Base-by-base conservation (phyloP, 352 stramenopile species). In the Phytophthora cryptogea region DNA sequence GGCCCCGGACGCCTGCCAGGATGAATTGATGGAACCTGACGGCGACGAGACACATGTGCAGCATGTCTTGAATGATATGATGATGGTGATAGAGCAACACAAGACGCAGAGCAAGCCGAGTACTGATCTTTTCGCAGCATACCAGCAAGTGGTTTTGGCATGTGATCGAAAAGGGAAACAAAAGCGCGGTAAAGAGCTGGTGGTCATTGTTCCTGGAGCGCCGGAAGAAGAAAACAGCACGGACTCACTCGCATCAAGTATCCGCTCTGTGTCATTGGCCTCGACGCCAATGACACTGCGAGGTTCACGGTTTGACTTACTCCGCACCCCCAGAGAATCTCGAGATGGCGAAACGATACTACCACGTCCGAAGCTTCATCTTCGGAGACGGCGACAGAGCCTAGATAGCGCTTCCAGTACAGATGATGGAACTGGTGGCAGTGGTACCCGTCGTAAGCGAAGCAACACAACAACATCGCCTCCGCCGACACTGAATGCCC, bases 371-470 rank as follows among this genome's bases (percentile, higher is more conserved):
- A 67, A 78, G 17, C 41, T 75, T 5, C 56, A 75, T 3, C 37
- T 89, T 7, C 76, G 76, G 26, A 70, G 75, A 32, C 72, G 80
- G 43, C 75, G 77, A 0, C 70, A 83, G 26, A 84, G 70, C 49
- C 54, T 77, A 3, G 75, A 86, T 46, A 90, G 78, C 35, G 80
- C 78, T 39, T 92, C 76, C 11, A 90, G 78, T 41, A 45, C 76
- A 13, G 81, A 88, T 40, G 74, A 86, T 44, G 72, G 57, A 10
- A 83, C 76, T 10, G 80, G 89, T 50, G 62, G 62, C 6, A 84
- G 74, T 47, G 65, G 68, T 0, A 68, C 69, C 20, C 72, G 80
- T 8, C 76, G 83, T 7, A 92, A 92, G 58, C 78, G 83, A n/a
- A 90, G 78, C 46, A 90, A 88, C 35, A 86, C 74, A 8, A 80